Base-by-base conservation (phyloP, 2,329 filamentous ascomycete genomes). In the Fusarium citri region DNA sequence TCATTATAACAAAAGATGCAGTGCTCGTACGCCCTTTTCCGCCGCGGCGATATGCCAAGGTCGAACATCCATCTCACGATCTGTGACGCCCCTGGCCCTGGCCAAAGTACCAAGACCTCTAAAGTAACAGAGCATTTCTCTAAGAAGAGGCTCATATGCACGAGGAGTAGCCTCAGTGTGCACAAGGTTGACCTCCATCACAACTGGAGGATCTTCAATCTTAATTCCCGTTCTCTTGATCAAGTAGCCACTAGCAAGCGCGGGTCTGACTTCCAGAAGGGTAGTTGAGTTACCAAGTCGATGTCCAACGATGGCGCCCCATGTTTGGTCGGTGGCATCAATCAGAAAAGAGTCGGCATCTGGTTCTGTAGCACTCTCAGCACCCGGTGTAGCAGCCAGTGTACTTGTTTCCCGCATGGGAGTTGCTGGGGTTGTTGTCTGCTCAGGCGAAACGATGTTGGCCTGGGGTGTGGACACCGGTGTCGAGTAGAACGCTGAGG, bases 11-110 rank as follows among this genome's bases (percentile, higher is more conserved):
- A 90, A 79, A 74, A 88, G 82, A 78, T 89, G 88, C 76, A 95
- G 78, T 22, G 86, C 90, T 76, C 87, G 83, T 6, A 89, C 89
- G 4, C 87, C 91, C 79, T 91, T 91, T 78, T 91, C 86, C 4
- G 89, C 92, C 20, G 88, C 90, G 15, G 89, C 90, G 64, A 95
- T 82, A 83, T 95, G 93, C 91, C 92, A 93, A 20, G 93, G 93
- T 73, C 92, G 82, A n/a, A 89, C 84, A 74, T 90, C 88, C 50
- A 81, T 84, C 56, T 88, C 83, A 64, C 84, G 79, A 73, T 88
- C 85, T 74, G 89, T 82, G 74, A 90, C 82, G 1, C 89, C 91
- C 64, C 91, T 87, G 23, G 89, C 87, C 68, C 89, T 85, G 3
- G 91, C 92, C 72, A 96, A 76, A 20, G 92, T 88, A 0, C 89